A percentile compares a stretch with the other conserved stretches of the same genome.
These are phyloP conservation scores for Cryptococcus wingfieldii DNA, from an alignment of 1,284 basidiomycete species.

Conservation along the genomic window DNA sequence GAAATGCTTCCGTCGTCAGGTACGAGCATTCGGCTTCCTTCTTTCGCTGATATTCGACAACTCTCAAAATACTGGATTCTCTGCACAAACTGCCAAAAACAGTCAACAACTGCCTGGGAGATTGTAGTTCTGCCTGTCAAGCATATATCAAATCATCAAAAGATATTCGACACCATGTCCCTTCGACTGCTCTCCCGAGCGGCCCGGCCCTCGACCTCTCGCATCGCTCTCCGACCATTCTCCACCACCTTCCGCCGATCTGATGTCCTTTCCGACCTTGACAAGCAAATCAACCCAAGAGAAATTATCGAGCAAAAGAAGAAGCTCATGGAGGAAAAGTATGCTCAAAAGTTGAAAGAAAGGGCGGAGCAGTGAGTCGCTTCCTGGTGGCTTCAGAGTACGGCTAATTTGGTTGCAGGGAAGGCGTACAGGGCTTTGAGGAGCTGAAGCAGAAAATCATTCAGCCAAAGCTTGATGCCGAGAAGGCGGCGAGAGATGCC, in stretches of 20 bases:
- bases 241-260: constrained; percentile 6
- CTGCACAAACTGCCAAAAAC: too few species aligned
- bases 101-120: too few species aligned
- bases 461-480: constrained; percentile 28
- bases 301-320: constrained; percentile 44
- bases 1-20: too few species aligned
- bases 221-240: not conserved
- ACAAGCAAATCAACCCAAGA: constrained; percentile 39
- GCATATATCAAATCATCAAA: too few species aligned
- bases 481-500: constrained; percentile 16
- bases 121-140: too few species aligned
- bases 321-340: constrained; percentile 46
- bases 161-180: too few species aligned
- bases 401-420: constrained; percentile 18
- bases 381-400: not conserved
- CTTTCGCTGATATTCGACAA: too few species aligned
- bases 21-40: too few species aligned
- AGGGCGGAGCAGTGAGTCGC: constrained; percentile 42
- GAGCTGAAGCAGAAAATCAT: constrained; percentile 45
- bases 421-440: constrained; percentile 43
- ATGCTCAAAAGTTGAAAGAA: constrained; percentile 45
- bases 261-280: constrained; percentile 31
- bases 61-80: too few species aligned
- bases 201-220: not conserved
- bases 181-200: too few species aligned